These are phyloP conservation scores for Candida glaebosa DNA, from an alignment of 805 yeast species.

Conservation along the genomic window DNA sequence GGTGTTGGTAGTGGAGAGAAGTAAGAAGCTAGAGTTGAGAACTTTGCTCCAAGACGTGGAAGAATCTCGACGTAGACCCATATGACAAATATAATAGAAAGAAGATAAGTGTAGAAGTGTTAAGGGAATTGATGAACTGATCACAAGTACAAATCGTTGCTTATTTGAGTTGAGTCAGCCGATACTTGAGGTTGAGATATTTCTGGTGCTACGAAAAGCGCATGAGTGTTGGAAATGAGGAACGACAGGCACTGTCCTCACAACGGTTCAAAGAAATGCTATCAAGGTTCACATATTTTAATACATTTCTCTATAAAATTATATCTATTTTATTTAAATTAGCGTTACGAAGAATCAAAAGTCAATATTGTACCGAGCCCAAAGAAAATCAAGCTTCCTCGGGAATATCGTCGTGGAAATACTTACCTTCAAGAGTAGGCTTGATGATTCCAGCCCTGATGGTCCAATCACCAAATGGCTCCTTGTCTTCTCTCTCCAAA, in stretches of 20 bases:
- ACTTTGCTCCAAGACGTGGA: conserved; percentile 24
- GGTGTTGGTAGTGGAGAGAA: conserved; percentile 44
- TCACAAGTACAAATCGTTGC: no score
- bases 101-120: no score
- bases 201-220: no score
- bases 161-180: no score
- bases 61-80: no score
- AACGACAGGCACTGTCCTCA: no score
- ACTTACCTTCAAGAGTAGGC: conserved; percentile 86
- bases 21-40: conserved; percentile 28
- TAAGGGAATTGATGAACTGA: no score
- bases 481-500: conserved; percentile 83
- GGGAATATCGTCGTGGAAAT: conserved; percentile 91
- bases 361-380: not conserved
- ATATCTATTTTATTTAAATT: not conserved
- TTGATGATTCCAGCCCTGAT: conserved; percentile 83
- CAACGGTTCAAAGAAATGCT: no score
- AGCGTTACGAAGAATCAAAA: not conserved
- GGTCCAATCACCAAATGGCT: conserved; percentile 92
- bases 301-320: not conserved
- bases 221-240: no score
- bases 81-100: no score
- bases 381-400: conserved; percentile 52
- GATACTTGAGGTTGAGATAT: no score
- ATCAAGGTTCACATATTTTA: not conserved